Conservation (phyloP, 352 stramenopile genomes). For the Elongisporangium senticosum region DNA sequence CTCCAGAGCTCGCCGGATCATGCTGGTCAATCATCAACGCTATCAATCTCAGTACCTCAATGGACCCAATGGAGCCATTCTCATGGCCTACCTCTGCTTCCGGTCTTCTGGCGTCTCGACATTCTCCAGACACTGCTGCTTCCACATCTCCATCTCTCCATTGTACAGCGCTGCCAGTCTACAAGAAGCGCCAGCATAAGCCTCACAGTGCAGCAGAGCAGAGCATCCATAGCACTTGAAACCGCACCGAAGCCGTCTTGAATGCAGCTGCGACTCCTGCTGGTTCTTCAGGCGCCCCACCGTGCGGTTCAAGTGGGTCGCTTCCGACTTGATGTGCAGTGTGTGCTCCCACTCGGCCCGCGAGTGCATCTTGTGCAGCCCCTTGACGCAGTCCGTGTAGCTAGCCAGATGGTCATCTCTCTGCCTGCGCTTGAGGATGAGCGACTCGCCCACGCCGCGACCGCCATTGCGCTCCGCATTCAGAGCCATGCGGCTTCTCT, state of each 20-base stretch:
- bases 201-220: neutral
- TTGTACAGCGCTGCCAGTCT: conserved; percentile 75
- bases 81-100: conserved; percentile 54
- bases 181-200: neutral
- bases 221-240: neutral
- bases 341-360: conserved; percentile 72
- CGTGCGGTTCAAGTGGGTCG: conserved; percentile 36
- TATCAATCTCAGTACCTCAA: neutral
- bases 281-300: conserved; percentile 61
- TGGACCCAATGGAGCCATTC: neutral
- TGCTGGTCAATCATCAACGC: conserved; percentile 19
- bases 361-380: conserved; percentile 37
- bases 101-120: conserved; percentile 73
- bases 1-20: conserved; percentile 70
- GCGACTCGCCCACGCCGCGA: conserved; percentile 57
- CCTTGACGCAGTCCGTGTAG: conserved; percentile 49
- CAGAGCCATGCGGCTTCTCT: conserved; percentile 1
- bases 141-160: conserved; percentile 71
- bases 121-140: conserved; percentile 52
- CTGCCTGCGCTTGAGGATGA: conserved; percentile 69
- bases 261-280: conserved; percentile 68
- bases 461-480: conserved; percentile 7
- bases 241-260: conserved; percentile 35
- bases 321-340: conserved; percentile 44
- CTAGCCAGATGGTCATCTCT: conserved; percentile 58